Conservation (phyloP, 345 rosid species). For the Citrus inodora region DNA sequence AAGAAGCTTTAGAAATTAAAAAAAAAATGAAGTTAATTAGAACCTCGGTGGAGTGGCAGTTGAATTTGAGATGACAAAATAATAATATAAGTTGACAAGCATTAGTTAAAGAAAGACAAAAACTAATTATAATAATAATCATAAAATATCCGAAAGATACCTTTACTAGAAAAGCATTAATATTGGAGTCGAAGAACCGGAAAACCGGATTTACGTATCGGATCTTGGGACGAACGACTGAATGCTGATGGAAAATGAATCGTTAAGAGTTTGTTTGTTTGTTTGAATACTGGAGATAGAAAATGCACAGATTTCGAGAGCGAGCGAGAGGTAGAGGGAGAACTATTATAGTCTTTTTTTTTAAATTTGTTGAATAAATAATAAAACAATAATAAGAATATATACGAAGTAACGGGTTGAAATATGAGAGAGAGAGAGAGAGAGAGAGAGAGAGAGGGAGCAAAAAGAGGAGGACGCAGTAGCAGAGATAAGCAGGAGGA, state of each 20-base stretch:
- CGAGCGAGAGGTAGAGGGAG: background rate
- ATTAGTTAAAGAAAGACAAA: background rate
- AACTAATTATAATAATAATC: too few species aligned
- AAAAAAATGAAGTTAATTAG: background rate
- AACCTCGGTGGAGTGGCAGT: background rate
- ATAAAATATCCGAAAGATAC: background rate
- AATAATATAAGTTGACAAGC: background rate
- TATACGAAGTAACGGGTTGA: background rate
- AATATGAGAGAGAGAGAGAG: background rate
- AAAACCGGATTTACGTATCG: constrained; percentile 11
- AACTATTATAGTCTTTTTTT: too few species aligned
- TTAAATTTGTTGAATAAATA: too few species aligned
- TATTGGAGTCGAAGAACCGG: background rate
- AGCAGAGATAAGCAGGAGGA: background rate
- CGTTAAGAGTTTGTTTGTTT: background rate
- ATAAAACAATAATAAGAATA: background rate
- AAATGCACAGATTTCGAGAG: constrained; percentile 38
- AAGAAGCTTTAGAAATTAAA: background rate
- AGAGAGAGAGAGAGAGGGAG: background rate
- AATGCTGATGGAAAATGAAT: background rate
- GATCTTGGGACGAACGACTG: constrained; percentile 7
- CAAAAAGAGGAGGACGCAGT: background rate
- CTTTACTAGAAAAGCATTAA: background rate
- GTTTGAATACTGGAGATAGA: background rate
- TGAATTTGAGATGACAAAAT: background rate